phyloP scores from a whole-genome alignment of 106 monocot species.

The Phalaenopsis aphrodite region DNA sequence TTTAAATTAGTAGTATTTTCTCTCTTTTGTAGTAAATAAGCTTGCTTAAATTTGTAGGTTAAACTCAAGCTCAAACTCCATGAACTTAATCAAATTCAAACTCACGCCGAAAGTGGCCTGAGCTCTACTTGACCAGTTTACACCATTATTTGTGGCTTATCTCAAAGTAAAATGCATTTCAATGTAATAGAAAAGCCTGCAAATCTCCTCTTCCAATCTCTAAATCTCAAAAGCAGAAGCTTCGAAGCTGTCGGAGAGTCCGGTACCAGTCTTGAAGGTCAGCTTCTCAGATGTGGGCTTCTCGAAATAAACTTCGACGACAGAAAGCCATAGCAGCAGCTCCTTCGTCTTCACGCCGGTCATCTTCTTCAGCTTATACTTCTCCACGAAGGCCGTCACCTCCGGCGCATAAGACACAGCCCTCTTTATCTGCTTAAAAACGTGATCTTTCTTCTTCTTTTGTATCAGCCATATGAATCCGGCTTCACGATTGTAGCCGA shows the following conservation, averaged over 20 bases:
- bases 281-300: constrained; percentile 6
- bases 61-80: too few relatives aligned
- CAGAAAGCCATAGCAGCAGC: constrained; percentile 10
- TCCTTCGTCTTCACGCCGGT: constrained; percentile 15
- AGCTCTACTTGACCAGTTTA: too few relatives aligned
- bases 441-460: constrained; percentile 8
- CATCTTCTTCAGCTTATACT: constrained; percentile 14
- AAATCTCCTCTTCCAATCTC: too few relatives aligned
- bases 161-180: too few relatives aligned
- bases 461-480: constrained; percentile 17
- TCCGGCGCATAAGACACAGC: constrained; percentile 9
- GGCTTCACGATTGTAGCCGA: constrained; percentile 9
- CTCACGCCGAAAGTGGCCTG: too few relatives aligned
- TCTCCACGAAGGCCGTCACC: constrained; percentile 12
- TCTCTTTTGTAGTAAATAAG: too few relatives aligned
- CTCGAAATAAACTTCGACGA: constrained; percentile 12
- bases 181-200: too few relatives aligned
- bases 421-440: constrained; percentile 17
- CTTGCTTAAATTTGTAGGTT: too few relatives aligned
- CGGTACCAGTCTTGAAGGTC: constrained; percentile 12
- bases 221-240: constrained; percentile 12
- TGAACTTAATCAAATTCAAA: too few relatives aligned
- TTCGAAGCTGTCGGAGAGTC: constrained; percentile 14
- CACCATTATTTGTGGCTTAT: too few relatives aligned
- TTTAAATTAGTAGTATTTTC: too few relatives aligned